Evolutionary conservation across 208 protist genomes (phyloP).

Genomic region (Trichomonas vaginalis): DNA sequence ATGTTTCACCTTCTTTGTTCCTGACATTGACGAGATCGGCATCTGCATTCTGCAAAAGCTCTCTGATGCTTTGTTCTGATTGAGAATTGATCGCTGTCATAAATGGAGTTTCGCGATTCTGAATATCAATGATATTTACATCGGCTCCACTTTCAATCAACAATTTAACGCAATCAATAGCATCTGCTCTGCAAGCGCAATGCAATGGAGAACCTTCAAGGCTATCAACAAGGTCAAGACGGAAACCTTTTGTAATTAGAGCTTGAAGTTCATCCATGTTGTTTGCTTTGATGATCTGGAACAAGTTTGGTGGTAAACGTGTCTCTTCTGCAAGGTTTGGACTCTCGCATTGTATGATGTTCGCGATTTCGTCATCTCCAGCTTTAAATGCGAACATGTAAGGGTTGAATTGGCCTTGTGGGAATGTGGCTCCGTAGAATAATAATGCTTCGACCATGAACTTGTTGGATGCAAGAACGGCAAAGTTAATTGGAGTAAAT

Average conservation of each 20-base stretch:
- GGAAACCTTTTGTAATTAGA: neutral
- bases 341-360: neutral
- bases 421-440: neutral
- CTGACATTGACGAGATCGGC: neutral
- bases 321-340: neutral
- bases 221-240: neutral
- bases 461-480: neutral
- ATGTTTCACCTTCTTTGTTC: neutral
- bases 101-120: neutral
- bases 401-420: neutral
- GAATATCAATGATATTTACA: neutral
- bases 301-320: neutral
- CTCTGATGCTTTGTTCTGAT: neutral
- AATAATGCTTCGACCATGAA: neutral
- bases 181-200: neutral
- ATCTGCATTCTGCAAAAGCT: neutral
- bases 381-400: neutral
- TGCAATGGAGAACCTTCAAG: neutral
- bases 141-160: neutral
- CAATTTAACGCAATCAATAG: neutral
- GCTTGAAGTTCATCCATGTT: neutral
- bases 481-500: neutral
- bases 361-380: neutral
- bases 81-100: neutral
- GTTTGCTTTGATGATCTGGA: neutral